Evolutionary conservation across 345 rosid genomes (phyloP).

Genomic region (Murraya koenigii): DNA sequence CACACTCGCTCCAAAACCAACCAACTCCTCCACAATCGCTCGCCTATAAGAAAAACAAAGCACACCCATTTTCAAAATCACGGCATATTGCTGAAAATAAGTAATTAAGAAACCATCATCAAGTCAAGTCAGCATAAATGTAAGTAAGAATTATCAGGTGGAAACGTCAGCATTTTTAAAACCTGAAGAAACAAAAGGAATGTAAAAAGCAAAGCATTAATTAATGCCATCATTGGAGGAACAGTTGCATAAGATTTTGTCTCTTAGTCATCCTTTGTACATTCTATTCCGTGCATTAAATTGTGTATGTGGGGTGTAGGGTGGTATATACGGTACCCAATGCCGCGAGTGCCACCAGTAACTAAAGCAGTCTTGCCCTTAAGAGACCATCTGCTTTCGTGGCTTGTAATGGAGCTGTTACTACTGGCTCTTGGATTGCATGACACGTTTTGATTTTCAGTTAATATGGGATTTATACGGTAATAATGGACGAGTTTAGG

Average conservation of each 20-base stretch:
- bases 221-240: no score
- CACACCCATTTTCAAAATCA: constrained; percentile 9
- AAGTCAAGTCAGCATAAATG: neutral
- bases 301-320: no score
- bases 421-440: neutral
- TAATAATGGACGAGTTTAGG: neutral
- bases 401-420: neutral
- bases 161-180: neutral
- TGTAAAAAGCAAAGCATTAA: neutral
- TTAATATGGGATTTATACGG: neutral
- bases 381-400: constrained; percentile 49
- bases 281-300: no score
- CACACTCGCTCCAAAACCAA: constrained; percentile 63
- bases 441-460: neutral
- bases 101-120: neutral
- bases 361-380: constrained; percentile 49
- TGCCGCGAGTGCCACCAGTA: constrained; percentile 71
- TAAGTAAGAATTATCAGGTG: neutral
- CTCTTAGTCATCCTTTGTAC: no score
- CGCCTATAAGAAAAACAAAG: constrained; percentile 37
- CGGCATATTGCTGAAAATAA: neutral
- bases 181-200: neutral
- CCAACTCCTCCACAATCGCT: constrained; percentile 73
- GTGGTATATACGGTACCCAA: constrained; percentile 39
- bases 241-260: no score